Base-by-base conservation (phyloP, 164 flowering plant genomes). In the Nymphaea thermarum region DNA sequence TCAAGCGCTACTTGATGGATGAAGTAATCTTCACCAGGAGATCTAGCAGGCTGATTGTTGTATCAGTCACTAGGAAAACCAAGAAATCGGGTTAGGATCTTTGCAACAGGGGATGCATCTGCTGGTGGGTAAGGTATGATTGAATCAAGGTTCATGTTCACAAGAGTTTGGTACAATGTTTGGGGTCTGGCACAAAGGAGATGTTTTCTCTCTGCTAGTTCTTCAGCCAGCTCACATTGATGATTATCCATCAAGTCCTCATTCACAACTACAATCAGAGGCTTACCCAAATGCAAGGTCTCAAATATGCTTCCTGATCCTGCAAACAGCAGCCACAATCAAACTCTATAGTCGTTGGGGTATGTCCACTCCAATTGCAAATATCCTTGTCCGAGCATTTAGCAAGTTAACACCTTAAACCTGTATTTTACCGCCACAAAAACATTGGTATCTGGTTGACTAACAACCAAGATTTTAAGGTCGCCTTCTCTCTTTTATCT, bases 201-300 rank as follows among this genome's bases (percentile, higher is more conserved):
- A 82, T 92, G 96, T 74, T 83, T 87, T 77, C 98, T 84, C 67
- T 84, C 90, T 45, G 96, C 98, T 66, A 94, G 81, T 81, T 94
- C 99, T 76, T 94, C 98, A 15, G 99, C 96, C 47, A 94, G 75
- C 78, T 94, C 99, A 67, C 85, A 79, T 73, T 94, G 99, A 79
- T 94, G 99, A 73, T 94, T 92, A 81, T 94, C 98, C 99, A 94
- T 94, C 77, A 94, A 79, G 84, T 90, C 96, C 82, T 91, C 96
- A 66, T 94, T 94, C 68, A 92, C 99, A 63, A 90, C 96, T 14
- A 92, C 99, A 61, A 94, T 88, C 44, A 94, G 74, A 61, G 99
- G 96, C 67, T 87, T 94, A 8, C 84, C 75, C 42, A 90, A 78
- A 68, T 80, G 75, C 69, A 94, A 66, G 3, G 96, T 84, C 85